These are phyloP conservation scores for Aspergillus bridgeri DNA, from an alignment of 495 filamentous ascomycete genomes.

Conservation along the genomic window DNA sequence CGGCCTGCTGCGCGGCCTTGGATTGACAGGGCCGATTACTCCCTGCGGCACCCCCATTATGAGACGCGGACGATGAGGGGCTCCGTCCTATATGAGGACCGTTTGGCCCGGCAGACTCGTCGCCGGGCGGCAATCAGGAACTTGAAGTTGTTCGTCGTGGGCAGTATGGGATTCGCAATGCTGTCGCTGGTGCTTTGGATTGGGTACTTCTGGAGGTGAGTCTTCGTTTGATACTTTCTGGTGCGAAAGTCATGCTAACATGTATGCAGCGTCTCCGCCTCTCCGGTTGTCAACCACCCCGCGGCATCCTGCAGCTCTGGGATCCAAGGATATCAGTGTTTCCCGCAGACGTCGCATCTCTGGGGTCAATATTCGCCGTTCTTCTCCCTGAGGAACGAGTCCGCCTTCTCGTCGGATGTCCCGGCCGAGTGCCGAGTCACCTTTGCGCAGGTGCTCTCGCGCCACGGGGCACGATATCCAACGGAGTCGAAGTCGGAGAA, in stretches of 20 bases:
- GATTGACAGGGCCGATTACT: not conserved
- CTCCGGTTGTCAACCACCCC: not conserved
- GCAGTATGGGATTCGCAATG: not conserved
- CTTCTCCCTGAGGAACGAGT: slow-evolving; percentile 59
- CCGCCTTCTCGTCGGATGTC: slow-evolving; percentile 51
- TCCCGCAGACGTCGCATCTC: slow-evolving; percentile 55
- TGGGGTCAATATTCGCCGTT: slow-evolving; percentile 90
- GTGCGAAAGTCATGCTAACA: too few species aligned
- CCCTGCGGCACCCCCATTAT: not conserved
- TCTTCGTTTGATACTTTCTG: too few species aligned
- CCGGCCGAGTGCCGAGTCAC: slow-evolving; percentile 65
- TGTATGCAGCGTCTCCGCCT: slow-evolving; percentile 8
- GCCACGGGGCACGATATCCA: slow-evolving; percentile 82
- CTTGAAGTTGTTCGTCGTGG: not conserved
- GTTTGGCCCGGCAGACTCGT: not conserved
- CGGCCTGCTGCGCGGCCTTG: not conserved
- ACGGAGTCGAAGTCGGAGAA: slow-evolving; percentile 56
- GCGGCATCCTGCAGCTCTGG: slow-evolving; percentile 53
- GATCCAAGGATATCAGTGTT: slow-evolving; percentile 61
- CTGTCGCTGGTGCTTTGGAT: not conserved
- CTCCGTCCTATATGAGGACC: slow-evolving; percentile 12
- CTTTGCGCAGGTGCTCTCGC: slow-evolving; percentile 74
- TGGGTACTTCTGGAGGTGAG: slow-evolving; percentile 9
- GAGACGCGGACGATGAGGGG: slow-evolving; percentile 10
- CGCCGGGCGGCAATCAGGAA: not conserved